phyloP scores from a whole-genome alignment of 2,329 filamentous ascomycete genomes.

The Penicillium vulpinum region DNA sequence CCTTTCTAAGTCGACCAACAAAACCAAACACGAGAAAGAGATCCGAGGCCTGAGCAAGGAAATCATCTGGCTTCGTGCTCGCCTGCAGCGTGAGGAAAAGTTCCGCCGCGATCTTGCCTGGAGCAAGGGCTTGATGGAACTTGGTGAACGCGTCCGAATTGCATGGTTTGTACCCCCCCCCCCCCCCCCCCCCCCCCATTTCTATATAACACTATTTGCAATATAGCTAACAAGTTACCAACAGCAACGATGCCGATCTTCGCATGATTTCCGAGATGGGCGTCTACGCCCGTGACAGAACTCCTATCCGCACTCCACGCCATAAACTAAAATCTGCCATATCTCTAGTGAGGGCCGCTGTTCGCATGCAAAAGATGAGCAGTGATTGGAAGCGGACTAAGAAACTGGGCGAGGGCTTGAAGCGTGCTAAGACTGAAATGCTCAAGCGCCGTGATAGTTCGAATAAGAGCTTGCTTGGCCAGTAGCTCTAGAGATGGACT shows the following conservation, averaged over 20 bases:
- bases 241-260: slow-evolving; percentile 89
- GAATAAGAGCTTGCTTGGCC: slow-evolving; percentile 22
- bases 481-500: neutral
- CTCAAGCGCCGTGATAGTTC: slow-evolving; percentile 39
- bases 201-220: slow-evolving; percentile 3
- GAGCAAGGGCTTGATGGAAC: slow-evolving; percentile 82
- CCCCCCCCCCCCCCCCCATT: too few species aligned
- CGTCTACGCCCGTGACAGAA: slow-evolving; percentile 50
- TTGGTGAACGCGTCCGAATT: slow-evolving; percentile 63
- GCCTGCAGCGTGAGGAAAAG: slow-evolving; percentile 74
- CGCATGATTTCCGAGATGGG: slow-evolving; percentile 82
- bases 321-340: slow-evolving; percentile 46
- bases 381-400: slow-evolving; percentile 47
- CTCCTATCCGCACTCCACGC: slow-evolving; percentile 35
- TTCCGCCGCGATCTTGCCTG: slow-evolving; percentile 79
- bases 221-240: slow-evolving; percentile 20
- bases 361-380: slow-evolving; percentile 49
- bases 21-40: slow-evolving; percentile 58
- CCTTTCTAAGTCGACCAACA: slow-evolving; percentile 42
- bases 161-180: slow-evolving; percentile 80
- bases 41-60: slow-evolving; percentile 83
- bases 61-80: slow-evolving; percentile 84
- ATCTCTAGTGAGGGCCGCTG: slow-evolving; percentile 45
- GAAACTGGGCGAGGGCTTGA: slow-evolving; percentile 46
- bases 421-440: slow-evolving; percentile 44